Evolutionary conservation across 1,284 basidiomycete genomes (phyloP).

Genomic region (Ustilago shanxiensis): DNA sequence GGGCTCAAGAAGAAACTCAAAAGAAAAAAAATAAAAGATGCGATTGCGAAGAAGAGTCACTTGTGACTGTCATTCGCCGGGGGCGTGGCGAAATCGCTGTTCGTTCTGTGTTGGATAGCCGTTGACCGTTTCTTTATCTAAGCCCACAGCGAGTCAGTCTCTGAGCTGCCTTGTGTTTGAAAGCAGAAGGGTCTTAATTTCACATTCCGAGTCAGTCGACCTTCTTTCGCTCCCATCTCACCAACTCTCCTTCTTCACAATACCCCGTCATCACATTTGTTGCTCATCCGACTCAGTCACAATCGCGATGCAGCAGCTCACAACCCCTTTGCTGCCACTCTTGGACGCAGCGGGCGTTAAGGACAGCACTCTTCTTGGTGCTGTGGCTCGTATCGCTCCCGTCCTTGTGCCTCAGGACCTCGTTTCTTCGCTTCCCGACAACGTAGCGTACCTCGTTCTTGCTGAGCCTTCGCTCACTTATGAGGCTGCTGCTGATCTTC

Average conservation of each 20-base stretch:
- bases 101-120: slow-evolving; percentile 13
- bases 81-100: background rate
- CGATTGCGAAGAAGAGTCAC: background rate
- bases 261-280: background rate
- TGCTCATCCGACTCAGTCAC: background rate
- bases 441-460: slow-evolving; percentile 51
- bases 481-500: slow-evolving; percentile 55
- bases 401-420: slow-evolving; percentile 51
- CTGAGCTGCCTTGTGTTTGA: background rate
- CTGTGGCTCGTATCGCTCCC: slow-evolving; percentile 49
- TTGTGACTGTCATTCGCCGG: too few species aligned
- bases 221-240: too few species aligned
- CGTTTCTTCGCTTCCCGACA: slow-evolving; percentile 24
- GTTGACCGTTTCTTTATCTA: slow-evolving; percentile 12
- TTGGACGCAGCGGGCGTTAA: slow-evolving; percentile 46
- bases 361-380: slow-evolving; percentile 29
- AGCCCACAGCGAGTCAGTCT: slow-evolving; percentile 21
- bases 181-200: slow-evolving; percentile 1
- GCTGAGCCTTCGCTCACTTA: slow-evolving; percentile 40
- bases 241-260: background rate
- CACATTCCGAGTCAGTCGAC: background rate
- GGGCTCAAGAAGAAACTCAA: slow-evolving; percentile 4
- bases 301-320: slow-evolving; percentile 59
- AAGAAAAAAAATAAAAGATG: background rate
- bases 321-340: slow-evolving; percentile 55